phyloP scores from a whole-genome alignment of 495 filamentous ascomycete species.

The Xylaria flabelliformis region DNA sequence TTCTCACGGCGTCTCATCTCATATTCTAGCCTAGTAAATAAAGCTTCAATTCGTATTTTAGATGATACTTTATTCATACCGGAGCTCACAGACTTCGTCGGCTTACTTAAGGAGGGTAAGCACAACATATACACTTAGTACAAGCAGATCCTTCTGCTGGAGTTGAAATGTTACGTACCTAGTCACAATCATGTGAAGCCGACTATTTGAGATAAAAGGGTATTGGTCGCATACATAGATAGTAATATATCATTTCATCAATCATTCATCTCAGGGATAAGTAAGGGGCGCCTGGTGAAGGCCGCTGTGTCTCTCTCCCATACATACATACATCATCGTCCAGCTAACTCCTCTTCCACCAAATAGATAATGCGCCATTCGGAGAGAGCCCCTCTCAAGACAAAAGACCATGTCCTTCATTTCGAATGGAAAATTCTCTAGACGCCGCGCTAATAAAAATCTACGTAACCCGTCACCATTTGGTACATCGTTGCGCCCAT shows the following conservation, averaged over 20 bases:
- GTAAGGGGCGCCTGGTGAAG: not conserved
- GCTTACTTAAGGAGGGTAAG: not conserved
- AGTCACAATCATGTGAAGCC: not conserved
- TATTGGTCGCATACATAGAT: not conserved
- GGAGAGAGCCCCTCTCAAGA: not conserved
- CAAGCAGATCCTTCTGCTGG: no score
- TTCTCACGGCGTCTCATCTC: no score
- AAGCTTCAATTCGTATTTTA: no score
- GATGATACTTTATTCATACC: no score
- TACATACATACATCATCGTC: conserved; percentile 1
- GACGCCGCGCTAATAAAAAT: conserved; percentile 21
- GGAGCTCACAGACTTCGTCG: no score
- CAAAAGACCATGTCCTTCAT: not conserved
- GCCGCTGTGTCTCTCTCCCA: not conserved
- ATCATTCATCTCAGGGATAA: conserved; percentile 2
- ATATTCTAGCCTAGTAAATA: no score
- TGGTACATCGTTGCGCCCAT: conserved; percentile 11
- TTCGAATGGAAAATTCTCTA: not conserved
- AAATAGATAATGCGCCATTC: conserved; percentile 10
- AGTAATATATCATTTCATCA: conserved; percentile 3
- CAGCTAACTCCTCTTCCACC: conserved; percentile 13
- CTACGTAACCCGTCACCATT: conserved; percentile 4
- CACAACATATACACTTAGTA: not conserved
- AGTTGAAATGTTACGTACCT: no score
- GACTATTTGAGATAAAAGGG: not conserved